A percentile compares a stretch with the other conserved stretches of the same genome.
Conservation (phyloP, 2,329 filamentous ascomycete species). For the Cordyceps farinosa region DNA sequence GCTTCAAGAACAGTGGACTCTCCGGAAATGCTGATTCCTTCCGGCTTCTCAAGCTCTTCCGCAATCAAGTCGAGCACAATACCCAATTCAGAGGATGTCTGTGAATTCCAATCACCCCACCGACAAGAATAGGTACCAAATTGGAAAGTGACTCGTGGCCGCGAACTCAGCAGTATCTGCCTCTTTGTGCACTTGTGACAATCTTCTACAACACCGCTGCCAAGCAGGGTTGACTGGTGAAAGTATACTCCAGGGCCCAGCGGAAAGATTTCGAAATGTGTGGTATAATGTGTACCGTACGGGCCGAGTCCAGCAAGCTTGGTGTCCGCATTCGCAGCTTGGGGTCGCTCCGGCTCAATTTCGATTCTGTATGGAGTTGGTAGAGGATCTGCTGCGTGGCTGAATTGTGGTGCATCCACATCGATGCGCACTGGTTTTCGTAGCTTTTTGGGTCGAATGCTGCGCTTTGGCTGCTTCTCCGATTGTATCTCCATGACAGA, state of each 20-base stretch:
- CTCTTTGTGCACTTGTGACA: constrained; percentile 32
- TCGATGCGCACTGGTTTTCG: constrained; percentile 43
- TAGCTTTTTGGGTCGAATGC: background rate
- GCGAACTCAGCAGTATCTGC: constrained; percentile 28
- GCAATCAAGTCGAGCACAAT: constrained; percentile 57
- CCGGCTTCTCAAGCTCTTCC: constrained; percentile 39
- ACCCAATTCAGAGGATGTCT: constrained; percentile 58
- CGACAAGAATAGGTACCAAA: constrained; percentile 47
- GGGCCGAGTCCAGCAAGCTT: constrained; percentile 53
- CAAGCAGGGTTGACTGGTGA: constrained; percentile 56
- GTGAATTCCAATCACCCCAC: constrained; percentile 57
- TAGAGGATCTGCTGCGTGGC: constrained; percentile 52
- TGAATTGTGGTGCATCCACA: constrained; percentile 49
- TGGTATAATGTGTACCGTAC: constrained; percentile 58
- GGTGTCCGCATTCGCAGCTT: constrained; percentile 21
- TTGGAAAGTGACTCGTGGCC: constrained; percentile 38
- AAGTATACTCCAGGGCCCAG: constrained; percentile 55
- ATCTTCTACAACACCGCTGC: constrained; percentile 47
- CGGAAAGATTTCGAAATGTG: constrained; percentile 61
- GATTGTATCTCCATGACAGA: constrained; percentile 8
- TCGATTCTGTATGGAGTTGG: constrained; percentile 18
- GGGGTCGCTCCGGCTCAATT: constrained; percentile 17
- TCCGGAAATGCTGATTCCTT: constrained; percentile 11
- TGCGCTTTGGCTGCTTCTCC: constrained; percentile 24
- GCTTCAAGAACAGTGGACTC: constrained; percentile 30